Evolutionary conservation across 768 basidiomycete species (phyloP).

Genomic region (Lentinula sp.): DNA sequence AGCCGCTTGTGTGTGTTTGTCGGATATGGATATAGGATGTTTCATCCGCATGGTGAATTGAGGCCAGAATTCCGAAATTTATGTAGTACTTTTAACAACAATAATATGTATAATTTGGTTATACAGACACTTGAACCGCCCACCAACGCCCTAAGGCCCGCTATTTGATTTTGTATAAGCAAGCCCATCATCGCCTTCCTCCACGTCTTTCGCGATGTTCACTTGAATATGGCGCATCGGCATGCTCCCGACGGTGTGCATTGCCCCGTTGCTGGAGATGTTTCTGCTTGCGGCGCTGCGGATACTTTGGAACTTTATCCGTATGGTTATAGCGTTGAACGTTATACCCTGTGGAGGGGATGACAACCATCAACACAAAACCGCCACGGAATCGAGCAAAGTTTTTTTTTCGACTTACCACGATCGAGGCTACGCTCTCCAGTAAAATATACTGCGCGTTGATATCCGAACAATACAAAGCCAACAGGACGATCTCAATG

Average conservation of each 20-base stretch:
- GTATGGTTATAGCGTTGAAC: constrained; percentile 10
- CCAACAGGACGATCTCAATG: constrained; percentile 13
- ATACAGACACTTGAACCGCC: too few species aligned
- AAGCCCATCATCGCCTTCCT: neutral
- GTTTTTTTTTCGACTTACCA: constrained; percentile 1
- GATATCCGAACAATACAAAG: constrained; percentile 9
- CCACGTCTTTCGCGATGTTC: neutral
- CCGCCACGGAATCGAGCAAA: neutral
- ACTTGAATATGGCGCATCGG: constrained; percentile 9
- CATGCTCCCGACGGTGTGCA: constrained; percentile 4
- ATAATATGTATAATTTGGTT: too few species aligned
- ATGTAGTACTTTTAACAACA: too few species aligned
- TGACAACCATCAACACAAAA: neutral
- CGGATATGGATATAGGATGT: too few species aligned
- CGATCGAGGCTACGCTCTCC: constrained; percentile 11
- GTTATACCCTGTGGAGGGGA: constrained; percentile 6
- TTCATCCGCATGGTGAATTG: too few species aligned
- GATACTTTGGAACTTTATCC: constrained; percentile 2
- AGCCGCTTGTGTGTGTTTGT: too few species aligned
- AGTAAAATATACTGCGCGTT: constrained; percentile 16
- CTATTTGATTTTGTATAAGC: neutral
- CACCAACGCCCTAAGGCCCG: too few species aligned
- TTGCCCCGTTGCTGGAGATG: neutral
- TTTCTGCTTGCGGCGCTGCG: neutral
- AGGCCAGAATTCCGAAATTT: too few species aligned